Evolutionary conservation across 192 early-diverging fungal genomes (phyloP), one percentile per base, ranked within the genome.

Genomic region (Coemansia sp.): DNA sequence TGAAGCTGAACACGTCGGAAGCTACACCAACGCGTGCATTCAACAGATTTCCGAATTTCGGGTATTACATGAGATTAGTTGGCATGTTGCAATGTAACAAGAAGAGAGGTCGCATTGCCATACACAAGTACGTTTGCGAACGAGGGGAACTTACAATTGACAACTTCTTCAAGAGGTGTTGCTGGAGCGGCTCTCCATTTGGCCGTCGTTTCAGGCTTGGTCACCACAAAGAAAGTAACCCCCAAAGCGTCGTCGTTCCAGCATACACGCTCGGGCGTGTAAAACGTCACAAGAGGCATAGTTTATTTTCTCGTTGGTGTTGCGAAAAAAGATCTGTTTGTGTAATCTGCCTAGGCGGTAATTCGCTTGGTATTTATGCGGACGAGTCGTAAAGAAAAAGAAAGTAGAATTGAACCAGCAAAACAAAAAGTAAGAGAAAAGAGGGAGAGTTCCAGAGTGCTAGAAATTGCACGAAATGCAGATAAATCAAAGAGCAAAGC

Each of bases 201-300:
- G 32, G 65, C 67, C 3, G 77, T 79, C 54, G 58, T 57, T 45
- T 73, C 77, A 6, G 77, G 61, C 37, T 62, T 51, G 35, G 72
- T 71, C 32, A 79, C 72, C 5, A 79, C 67, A 55, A 70, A 79
- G 32, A 79, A 79, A 10, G 72, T 73, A 25, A 65, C 60, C 3
- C 70, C 72, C 19, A 65, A 60, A 8, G 60, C 62, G 22, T 74
- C 68, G 68, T 79, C 77, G 54, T 62, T 55, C 72, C 72, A 79
- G 72, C 77, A 73, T 22, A 79, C 72, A 39, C 77, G 77, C 77
- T 79, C 77, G 8, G 72, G 72, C 21, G 77, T 79, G 55, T 70
- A 74, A 58, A 79, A 79, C 12, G 58, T 70, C 64, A 79, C 56
- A 54, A 74, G 57, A 37, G 72, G 56, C 77, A 79, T 79, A 3